phyloP scores from a whole-genome alignment of 2,329 filamentous ascomycete genomes.

The Penicillium janthinellum region DNA sequence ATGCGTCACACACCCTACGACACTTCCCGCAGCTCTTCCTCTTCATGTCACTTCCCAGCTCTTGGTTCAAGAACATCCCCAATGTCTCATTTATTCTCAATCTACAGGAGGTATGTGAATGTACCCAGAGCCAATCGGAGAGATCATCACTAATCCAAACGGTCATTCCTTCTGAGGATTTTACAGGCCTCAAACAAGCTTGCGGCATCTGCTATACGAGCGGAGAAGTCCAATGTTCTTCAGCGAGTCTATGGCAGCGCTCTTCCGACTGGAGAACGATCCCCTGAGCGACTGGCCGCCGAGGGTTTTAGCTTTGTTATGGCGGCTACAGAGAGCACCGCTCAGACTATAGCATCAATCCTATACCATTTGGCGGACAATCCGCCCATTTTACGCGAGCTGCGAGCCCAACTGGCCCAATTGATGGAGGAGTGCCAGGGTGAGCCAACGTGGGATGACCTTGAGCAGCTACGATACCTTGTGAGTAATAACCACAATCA shows the following conservation, averaged over 20 bases:
- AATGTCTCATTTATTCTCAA: neutral
- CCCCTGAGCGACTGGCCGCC: neutral
- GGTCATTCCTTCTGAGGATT: neutral
- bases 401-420: neutral
- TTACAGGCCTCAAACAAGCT: neutral
- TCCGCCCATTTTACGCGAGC: neutral
- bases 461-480: neutral
- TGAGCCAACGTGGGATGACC: neutral
- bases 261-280: neutral
- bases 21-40: neutral
- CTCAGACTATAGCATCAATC: neutral
- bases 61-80: neutral
- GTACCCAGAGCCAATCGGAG: neutral
- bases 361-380: neutral
- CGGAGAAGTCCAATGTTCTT: neutral
- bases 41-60: neutral
- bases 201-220: neutral
- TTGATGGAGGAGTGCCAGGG: neutral
- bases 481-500: neutral
- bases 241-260: neutral
- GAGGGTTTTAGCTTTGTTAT: neutral
- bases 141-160: neutral
- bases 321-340: neutral
- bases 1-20: neutral
- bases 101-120: neutral